phyloP scores from a whole-genome alignment of 331 rosid species.

The Quercus tomentella region DNA sequence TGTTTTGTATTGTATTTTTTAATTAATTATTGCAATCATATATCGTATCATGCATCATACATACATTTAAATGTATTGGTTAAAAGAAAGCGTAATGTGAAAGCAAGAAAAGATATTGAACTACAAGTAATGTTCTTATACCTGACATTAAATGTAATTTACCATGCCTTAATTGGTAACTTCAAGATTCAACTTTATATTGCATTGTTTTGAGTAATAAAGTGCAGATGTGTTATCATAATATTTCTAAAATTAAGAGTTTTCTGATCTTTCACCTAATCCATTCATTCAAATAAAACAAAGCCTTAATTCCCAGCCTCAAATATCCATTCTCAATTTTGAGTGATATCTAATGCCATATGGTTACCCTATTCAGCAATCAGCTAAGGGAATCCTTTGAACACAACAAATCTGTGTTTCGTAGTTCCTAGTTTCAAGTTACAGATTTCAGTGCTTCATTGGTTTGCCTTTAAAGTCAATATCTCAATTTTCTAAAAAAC shows the following conservation, averaged over 20 bases:
- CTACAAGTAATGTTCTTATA: neutral
- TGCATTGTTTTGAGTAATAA: neutral
- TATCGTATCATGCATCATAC: neutral
- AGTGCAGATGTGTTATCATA: neutral
- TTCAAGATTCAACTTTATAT: neutral
- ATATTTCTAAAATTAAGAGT: neutral
- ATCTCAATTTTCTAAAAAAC: neutral
- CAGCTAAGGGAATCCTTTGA: neutral
- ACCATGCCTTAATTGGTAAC: neutral
- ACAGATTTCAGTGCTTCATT: neutral
- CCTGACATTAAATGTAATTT: neutral
- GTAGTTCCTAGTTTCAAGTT: neutral
- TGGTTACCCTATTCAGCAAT: neutral
- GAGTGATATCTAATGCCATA: neutral
- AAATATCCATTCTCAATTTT: neutral
- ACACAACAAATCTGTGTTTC: neutral
- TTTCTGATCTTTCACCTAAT: neutral
- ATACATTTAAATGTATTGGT: neutral
- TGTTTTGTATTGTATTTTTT: neutral
- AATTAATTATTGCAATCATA: neutral
- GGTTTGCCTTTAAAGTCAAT: neutral
- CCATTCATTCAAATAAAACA: neutral
- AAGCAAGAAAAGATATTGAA: neutral
- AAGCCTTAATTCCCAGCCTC: neutral
- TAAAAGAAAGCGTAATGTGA: neutral